Conservation (phyloP, 352 stramenopile species). For the Pythium biforme region DNA sequence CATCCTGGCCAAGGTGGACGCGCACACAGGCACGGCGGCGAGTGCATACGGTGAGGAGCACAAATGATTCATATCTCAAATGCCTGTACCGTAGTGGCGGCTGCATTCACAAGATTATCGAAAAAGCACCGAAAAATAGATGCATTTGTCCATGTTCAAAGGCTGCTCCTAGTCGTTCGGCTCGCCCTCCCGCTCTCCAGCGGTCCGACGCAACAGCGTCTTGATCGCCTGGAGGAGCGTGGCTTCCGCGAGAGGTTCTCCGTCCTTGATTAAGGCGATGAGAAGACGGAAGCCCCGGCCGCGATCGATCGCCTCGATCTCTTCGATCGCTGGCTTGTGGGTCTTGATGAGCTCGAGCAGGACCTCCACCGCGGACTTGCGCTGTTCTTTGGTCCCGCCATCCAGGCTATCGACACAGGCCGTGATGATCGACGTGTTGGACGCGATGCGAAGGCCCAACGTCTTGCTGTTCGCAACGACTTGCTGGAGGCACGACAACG, state of each 20-base stretch:
- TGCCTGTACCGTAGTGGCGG: no score
- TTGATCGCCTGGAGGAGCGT: neutral
- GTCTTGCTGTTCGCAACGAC: neutral
- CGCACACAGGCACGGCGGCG: no score
- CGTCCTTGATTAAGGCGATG: neutral
- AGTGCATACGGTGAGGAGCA: no score
- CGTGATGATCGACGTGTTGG: neutral
- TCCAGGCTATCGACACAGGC: neutral
- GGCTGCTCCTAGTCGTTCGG: no score
- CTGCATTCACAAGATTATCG: no score
- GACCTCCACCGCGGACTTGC: neutral
- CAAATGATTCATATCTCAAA: no score
- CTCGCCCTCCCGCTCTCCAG: no score
- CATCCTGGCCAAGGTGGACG: constrained; percentile 61
- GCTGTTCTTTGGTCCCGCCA: neutral
- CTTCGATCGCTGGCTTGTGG: neutral
- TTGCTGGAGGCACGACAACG: neutral
- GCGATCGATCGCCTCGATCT: neutral
- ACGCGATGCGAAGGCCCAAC: neutral
- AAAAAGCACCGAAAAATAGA: no score
- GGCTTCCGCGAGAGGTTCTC: neutral
- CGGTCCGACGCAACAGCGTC: neutral
- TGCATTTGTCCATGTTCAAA: no score
- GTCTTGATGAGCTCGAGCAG: neutral
- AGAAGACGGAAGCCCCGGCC: neutral